Evolutionary conservation across 2,329 filamentous ascomycete genomes (phyloP).

Genomic region (Cercospora berteroae): DNA sequence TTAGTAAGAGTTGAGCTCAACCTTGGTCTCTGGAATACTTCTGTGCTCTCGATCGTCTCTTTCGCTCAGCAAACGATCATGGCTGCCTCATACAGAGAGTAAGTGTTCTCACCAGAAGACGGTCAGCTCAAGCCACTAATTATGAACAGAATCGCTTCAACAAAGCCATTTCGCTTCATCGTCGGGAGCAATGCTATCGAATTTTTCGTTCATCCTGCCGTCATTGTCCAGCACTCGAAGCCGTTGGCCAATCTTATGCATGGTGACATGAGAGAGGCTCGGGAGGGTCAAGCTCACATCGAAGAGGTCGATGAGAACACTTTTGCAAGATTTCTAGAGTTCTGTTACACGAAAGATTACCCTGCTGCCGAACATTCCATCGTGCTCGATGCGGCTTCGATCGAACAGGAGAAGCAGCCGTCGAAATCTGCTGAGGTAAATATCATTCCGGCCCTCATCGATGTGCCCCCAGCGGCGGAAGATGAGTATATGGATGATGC

Average conservation of each 20-base stretch:
- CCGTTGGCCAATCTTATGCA: background rate
- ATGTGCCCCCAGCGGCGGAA: background rate
- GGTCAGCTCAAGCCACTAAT: too few relatives aligned
- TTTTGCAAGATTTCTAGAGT: background rate
- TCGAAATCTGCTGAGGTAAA: background rate
- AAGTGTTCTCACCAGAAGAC: too few relatives aligned
- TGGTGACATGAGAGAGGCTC: background rate
- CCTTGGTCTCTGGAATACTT: too few relatives aligned
- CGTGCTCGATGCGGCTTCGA: background rate
- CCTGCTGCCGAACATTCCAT: background rate
- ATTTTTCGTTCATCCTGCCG: background rate
- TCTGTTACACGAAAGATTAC: background rate
- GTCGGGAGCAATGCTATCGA: background rate
- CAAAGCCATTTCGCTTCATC: background rate
- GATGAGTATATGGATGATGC: too few relatives aligned
- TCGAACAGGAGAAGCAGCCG: background rate
- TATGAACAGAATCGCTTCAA: background rate
- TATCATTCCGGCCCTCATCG: background rate
- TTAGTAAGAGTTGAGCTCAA: too few relatives aligned
- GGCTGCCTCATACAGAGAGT: background rate
- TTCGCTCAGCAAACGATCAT: background rate
- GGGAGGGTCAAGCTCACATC: background rate
- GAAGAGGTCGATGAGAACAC: background rate
- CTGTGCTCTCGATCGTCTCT: too few relatives aligned
- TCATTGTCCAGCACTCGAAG: background rate